Base-by-base conservation (phyloP, 345 rosid species). In the Lumnitzera racemosa region DNA sequence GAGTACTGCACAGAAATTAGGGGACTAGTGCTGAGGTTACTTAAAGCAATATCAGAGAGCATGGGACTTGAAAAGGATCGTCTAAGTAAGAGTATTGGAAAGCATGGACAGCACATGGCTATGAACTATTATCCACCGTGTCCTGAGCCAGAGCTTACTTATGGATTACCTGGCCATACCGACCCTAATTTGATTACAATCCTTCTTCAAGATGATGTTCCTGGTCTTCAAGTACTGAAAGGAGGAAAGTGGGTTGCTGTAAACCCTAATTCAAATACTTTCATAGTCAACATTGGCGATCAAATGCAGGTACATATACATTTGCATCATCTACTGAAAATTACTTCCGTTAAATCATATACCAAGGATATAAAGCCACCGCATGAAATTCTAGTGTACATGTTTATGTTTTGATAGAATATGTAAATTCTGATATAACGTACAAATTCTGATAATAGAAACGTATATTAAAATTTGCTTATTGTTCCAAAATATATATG, bases 41-140 rank as follows among this genome's bases (percentile, higher is more conserved):
- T 84, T 0, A 95, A 83, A 25, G 88, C 84, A 25, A 84, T 88
- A 58, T 88, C 96, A 3, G 96, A 88, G 67, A 84, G 98, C 74
- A 60, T 86, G 66, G 90, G 90, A 11, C 78, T 88, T 56, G 70
- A 71, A 53, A 79, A n/a, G 20, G 78, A 84, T 51, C 72, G 64
- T 57, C 66, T 86, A 43, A 70, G 61, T 31, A 72, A 73, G 57
- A 55, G 12, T 20, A 48, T 84, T 12, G 66, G 83, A 24, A 57
- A 62, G 50, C 87, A 91, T 15, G 98, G 82, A n/a, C 98, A 91
- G 50, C 91, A 84, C 70, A 77, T 91, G 91, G 86, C 96, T 14
- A 67, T 91, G 58, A 91, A 91, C 76, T 91, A 83, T 72, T 91
- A 91, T 51, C 96, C 96, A 0, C 83, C 88, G 0, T 91, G 96